Evolutionary conservation across 1,284 basidiomycete genomes (phyloP).

Genomic region (Ganoderma lingzhi): DNA sequence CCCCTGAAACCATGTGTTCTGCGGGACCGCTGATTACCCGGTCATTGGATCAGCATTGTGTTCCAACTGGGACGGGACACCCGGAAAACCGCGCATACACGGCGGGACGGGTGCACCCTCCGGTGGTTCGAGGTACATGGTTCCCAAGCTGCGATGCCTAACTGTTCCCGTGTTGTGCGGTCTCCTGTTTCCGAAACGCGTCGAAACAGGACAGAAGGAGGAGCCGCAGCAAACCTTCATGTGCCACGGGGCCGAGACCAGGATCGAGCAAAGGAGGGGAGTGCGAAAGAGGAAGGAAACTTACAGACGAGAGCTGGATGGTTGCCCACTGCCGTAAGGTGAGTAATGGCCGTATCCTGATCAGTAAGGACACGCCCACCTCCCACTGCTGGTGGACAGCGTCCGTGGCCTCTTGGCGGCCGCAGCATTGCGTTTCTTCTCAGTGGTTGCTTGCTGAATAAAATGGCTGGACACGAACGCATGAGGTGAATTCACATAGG

Average conservation of each 20-base stretch:
- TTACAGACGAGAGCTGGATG: slow-evolving; percentile 33
- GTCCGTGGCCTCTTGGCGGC: slow-evolving; percentile 69
- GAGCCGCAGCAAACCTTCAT: slow-evolving; percentile 9
- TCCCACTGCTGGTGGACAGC: slow-evolving; percentile 53
- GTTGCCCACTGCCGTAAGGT: slow-evolving; percentile 31
- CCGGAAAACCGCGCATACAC: slow-evolving; percentile 4
- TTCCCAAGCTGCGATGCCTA: slow-evolving; percentile 4
- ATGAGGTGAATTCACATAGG: slow-evolving; percentile 28
- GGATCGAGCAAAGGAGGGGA: not conserved
- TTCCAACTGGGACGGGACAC: slow-evolving; percentile 4
- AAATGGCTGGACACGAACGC: slow-evolving; percentile 59
- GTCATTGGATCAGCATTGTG: slow-evolving; percentile 29
- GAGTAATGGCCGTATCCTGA: slow-evolving; percentile 18
- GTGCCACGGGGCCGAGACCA: slow-evolving; percentile 1
- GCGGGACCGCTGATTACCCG: slow-evolving; percentile 33
- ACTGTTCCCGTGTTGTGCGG: not conserved
- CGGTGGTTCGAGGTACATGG: not conserved
- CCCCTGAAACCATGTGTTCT: slow-evolving; percentile 30
- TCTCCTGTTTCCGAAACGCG: slow-evolving; percentile 1
- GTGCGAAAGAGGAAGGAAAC: slow-evolving; percentile 21
- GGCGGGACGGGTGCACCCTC: not conserved
- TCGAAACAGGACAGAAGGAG: slow-evolving; percentile 1
- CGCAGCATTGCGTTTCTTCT: slow-evolving; percentile 73
- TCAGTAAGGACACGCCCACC: slow-evolving; percentile 45
- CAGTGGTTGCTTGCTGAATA: slow-evolving; percentile 82